Percentiles rank a stretch among this genome's conserved stretches.
phyloP scores from a whole-genome alignment of 352 stramenopile genomes.

The Discostella stelligera region DNA sequence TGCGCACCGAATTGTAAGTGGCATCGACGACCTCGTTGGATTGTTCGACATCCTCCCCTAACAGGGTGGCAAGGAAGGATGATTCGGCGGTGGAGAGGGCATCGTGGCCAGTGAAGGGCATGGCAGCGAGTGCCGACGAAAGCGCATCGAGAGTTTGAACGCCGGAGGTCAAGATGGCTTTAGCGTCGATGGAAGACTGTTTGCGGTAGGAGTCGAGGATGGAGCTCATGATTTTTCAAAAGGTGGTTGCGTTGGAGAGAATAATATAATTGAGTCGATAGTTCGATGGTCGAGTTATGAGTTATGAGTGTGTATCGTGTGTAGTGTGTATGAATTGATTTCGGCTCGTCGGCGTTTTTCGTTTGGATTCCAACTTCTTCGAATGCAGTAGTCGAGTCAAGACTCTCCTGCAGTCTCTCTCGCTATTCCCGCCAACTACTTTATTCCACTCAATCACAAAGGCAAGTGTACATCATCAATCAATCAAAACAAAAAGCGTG shows the following conservation, averaged over 20 bases:
- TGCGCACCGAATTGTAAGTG: conserved; percentile 21
- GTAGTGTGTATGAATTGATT: too few relatives aligned
- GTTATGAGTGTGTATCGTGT: too few relatives aligned
- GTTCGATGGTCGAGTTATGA: too few relatives aligned
- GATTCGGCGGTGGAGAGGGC: conserved; percentile 20
- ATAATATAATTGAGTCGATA: too few relatives aligned
- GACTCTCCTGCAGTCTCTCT: too few relatives aligned
- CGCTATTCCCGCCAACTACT: too few relatives aligned
- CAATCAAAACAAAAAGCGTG: background rate
- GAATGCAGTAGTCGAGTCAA: too few relatives aligned
- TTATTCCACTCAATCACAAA: too few relatives aligned
- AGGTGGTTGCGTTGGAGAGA: too few relatives aligned
- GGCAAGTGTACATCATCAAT: background rate
- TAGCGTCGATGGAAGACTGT: conserved; percentile 36
- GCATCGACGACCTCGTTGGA: conserved; percentile 37
- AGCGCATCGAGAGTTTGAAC: conserved; percentile 28
- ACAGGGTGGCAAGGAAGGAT: conserved; percentile 29
- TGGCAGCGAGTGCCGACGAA: conserved; percentile 15
- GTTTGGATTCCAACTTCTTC: too few relatives aligned
- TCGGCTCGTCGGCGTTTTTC: too few relatives aligned
- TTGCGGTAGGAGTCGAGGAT: conserved; percentile 24
- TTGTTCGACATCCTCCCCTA: conserved; percentile 17
- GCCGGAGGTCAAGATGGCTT: conserved; percentile 44
- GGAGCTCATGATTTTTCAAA: conserved; percentile 8
- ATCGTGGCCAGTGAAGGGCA: conserved; percentile 10